These are phyloP conservation scores for Candida gorgasii DNA, from an alignment of 805 yeast species.

Conservation along the genomic window DNA sequence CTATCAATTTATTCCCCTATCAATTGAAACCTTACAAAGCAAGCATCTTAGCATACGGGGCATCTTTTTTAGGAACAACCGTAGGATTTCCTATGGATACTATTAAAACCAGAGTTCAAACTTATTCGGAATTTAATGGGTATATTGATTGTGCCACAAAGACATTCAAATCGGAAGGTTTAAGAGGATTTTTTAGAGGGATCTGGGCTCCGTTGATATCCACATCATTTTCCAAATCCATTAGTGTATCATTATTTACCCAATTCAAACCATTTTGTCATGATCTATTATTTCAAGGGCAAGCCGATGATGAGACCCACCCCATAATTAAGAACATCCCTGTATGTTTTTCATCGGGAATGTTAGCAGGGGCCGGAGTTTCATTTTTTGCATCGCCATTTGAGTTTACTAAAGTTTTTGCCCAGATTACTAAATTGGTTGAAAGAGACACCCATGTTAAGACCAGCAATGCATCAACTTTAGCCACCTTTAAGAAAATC, in stretches of 20 bases:
- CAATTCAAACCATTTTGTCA: slow-evolving; percentile 45
- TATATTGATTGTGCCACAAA: slow-evolving; percentile 56
- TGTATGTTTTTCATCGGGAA: slow-evolving; percentile 57
- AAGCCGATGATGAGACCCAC: slow-evolving; percentile 26
- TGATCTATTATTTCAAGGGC: slow-evolving; percentile 14
- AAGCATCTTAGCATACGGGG: slow-evolving; percentile 60
- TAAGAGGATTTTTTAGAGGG: slow-evolving; percentile 73
- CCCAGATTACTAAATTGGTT: slow-evolving; percentile 64
- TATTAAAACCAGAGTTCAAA: slow-evolving; percentile 84
- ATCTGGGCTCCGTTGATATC: slow-evolving; percentile 71
- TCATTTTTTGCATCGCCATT: slow-evolving; percentile 77
- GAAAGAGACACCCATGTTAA: slow-evolving; percentile 16
- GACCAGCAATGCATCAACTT: slow-evolving; percentile 27
- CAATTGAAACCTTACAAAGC: slow-evolving; percentile 53
- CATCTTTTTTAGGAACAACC: slow-evolving; percentile 63
- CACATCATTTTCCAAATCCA: slow-evolving; percentile 62
- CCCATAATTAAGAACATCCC: slow-evolving; percentile 43
- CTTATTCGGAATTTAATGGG: slow-evolving; percentile 58
- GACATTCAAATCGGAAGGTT: slow-evolving; percentile 63
- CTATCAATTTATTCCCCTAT: slow-evolving; percentile 51
- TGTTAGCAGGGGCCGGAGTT: slow-evolving; percentile 63
- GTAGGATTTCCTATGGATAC: slow-evolving; percentile 87
- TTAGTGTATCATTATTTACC: slow-evolving; percentile 66
- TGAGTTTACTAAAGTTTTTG: slow-evolving; percentile 78
- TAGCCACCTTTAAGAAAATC: slow-evolving; percentile 50